Evolutionary conservation across 2,329 filamentous ascomycete genomes (phyloP).

Genomic region (Hymenoscyphus scutula): DNA sequence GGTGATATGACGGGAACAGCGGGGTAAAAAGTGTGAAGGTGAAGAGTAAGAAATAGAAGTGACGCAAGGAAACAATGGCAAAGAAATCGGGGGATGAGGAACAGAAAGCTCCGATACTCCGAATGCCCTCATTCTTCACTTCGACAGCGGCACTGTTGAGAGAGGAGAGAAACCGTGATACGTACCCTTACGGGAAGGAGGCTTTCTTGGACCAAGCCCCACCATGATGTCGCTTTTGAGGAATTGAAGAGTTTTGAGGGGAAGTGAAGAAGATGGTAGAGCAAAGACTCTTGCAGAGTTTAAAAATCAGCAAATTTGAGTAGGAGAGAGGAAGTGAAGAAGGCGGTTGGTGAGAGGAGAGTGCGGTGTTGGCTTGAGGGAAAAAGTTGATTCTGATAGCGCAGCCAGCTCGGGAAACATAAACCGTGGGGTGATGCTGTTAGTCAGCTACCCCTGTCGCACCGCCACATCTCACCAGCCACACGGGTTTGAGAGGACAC

Average conservation of each 20-base stretch:
- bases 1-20: not conserved
- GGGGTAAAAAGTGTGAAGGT: slow-evolving; percentile 1
- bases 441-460: not conserved
- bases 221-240: slow-evolving; percentile 49
- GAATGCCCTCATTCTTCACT: not conserved
- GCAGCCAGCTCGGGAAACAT: not conserved
- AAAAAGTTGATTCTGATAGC: not conserved
- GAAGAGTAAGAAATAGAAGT: not conserved
- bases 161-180: slow-evolving; percentile 4
- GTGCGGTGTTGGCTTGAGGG: not conserved
- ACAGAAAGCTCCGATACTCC: not conserved
- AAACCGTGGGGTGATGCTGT: not conserved
- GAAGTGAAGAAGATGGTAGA: not conserved
- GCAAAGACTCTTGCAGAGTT: not conserved
- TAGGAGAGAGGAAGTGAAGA: not conserved
- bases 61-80: not conserved
- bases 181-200: slow-evolving; percentile 69
- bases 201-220: slow-evolving; percentile 59
- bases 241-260: not conserved
- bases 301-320: not conserved
- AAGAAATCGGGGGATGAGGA: not conserved
- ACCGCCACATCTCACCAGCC: not conserved
- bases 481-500: slow-evolving; percentile 21
- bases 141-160: not conserved
- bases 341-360: not conserved